Percentiles rank a stretch among this genome's conserved stretches.
Evolutionary conservation across 331 rosid species (phyloP).

Genomic region (Arachis monticola): DNA sequence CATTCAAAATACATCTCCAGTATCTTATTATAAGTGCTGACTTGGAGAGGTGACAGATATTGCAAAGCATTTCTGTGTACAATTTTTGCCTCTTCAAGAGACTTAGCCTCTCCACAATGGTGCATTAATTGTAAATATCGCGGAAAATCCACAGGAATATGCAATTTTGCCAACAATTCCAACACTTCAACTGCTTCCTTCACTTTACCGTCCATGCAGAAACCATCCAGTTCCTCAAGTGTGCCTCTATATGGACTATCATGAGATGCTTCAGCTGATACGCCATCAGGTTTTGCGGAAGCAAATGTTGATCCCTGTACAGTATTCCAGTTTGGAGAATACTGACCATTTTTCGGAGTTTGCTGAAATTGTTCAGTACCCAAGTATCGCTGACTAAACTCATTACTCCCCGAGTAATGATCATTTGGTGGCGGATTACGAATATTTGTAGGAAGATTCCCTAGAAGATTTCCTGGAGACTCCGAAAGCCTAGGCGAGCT

Average conservation of each 20-base stretch:
- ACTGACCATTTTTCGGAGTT: conserved; percentile 21
- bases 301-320: conserved; percentile 35
- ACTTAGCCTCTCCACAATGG: conserved; percentile 61
- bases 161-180: conserved; percentile 50
- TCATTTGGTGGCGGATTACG: conserved; percentile 27
- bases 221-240: conserved; percentile 58
- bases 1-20: conserved; percentile 75
- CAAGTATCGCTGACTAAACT: conserved; percentile 38
- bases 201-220: conserved; percentile 66
- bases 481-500: conserved; percentile 40
- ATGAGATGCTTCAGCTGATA: conserved; percentile 35
- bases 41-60: conserved; percentile 53
- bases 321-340: conserved; percentile 43
- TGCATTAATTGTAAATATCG: conserved; percentile 53
- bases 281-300: conserved; percentile 39
- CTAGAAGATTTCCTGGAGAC: conserved; percentile 36
- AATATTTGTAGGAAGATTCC: conserved; percentile 28
- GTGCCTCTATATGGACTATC: conserved; percentile 44
- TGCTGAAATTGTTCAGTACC: conserved; percentile 51
- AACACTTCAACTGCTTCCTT: conserved; percentile 72
- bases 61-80: conserved; percentile 48
- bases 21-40: conserved; percentile 64
- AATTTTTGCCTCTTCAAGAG: conserved; percentile 65
- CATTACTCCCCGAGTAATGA: conserved; percentile 29
- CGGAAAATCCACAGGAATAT: conserved; percentile 57